These are phyloP conservation scores for Sedum album DNA, from an alignment of 164 flowering plant genomes.

Conservation along the genomic window DNA sequence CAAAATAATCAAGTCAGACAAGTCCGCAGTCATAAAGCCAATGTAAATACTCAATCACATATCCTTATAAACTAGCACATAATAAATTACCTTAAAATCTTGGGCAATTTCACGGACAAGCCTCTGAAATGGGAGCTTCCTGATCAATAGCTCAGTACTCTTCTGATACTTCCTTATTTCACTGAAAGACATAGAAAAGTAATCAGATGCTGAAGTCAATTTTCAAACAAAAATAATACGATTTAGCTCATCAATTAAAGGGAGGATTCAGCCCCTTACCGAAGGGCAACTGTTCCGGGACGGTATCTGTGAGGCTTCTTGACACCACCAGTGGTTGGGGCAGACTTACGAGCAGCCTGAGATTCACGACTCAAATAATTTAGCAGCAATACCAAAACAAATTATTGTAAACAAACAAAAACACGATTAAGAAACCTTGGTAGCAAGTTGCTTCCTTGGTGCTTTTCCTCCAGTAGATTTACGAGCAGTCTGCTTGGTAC, in stretches of 20 bases:
- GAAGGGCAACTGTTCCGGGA: constrained; percentile 89
- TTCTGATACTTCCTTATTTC: constrained; percentile 79
- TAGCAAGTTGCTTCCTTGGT: constrained; percentile 82
- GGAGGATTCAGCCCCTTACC: constrained; percentile 24
- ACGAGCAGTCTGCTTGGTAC: constrained; percentile 91
- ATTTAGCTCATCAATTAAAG: too few species aligned
- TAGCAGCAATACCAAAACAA: background rate
- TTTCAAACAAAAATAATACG: background rate
- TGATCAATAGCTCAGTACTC: constrained; percentile 75
- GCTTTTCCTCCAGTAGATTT: constrained; percentile 89
- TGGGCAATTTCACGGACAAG: constrained; percentile 85
- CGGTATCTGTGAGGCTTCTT: constrained; percentile 96
- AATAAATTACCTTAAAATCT: constrained; percentile 54
- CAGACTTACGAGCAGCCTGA: constrained; percentile 91
- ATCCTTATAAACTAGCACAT: background rate
- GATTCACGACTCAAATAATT: background rate
- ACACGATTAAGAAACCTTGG: constrained; percentile 58
- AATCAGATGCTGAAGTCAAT: background rate
- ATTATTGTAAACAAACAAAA: background rate
- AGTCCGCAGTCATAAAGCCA: too few species aligned
- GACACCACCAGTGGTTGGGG: constrained; percentile 90
- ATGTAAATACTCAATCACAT: too few species aligned
- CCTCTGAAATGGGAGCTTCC: constrained; percentile 87
- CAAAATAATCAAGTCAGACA: background rate
- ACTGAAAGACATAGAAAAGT: constrained; percentile 21